Evolutionary conservation across 2,329 filamentous ascomycete genomes (phyloP).

Genomic region (Metarhizium sp.): DNA sequence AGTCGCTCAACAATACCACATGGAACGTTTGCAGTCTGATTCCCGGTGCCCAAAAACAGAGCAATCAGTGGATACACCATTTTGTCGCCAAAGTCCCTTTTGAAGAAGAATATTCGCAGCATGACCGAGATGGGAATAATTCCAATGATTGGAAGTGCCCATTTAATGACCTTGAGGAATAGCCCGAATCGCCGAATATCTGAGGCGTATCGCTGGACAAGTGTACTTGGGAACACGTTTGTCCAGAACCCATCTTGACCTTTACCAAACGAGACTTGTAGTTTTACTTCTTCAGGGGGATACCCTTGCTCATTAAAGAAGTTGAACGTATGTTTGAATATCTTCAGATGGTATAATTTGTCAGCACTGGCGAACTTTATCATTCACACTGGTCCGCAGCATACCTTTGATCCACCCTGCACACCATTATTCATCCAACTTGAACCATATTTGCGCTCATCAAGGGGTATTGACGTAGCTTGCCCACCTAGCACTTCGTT

Average conservation of each 20-base stretch:
- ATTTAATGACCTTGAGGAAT: constrained; percentile 48
- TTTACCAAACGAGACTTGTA: constrained; percentile 56
- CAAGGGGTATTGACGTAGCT: constrained; percentile 49
- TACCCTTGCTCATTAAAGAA: constrained; percentile 51
- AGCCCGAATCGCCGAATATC: constrained; percentile 48
- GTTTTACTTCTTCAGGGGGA: constrained; percentile 46
- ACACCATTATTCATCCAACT: constrained; percentile 55
- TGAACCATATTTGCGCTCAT: constrained; percentile 46
- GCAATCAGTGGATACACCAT: constrained; percentile 65
- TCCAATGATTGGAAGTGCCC: constrained; percentile 50
- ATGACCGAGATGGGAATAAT: constrained; percentile 55
- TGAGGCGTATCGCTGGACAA: constrained; percentile 43
- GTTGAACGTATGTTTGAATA: constrained; percentile 59
- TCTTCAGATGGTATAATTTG: constrained; percentile 25
- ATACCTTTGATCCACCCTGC: constrained; percentile 42
- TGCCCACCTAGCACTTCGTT: constrained; percentile 51
- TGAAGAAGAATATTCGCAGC: constrained; percentile 60
- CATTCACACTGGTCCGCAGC: not conserved
- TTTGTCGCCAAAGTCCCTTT: constrained; percentile 58
- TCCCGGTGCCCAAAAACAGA: constrained; percentile 65
- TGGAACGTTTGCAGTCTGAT: constrained; percentile 63
- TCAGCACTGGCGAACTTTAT: not conserved
- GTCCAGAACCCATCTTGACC: constrained; percentile 52
- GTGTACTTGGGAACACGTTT: constrained; percentile 52
- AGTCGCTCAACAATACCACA: constrained; percentile 56